Conservation (phyloP, 2,329 filamentous ascomycete species). For the Pestalotiopsis fici region DNA sequence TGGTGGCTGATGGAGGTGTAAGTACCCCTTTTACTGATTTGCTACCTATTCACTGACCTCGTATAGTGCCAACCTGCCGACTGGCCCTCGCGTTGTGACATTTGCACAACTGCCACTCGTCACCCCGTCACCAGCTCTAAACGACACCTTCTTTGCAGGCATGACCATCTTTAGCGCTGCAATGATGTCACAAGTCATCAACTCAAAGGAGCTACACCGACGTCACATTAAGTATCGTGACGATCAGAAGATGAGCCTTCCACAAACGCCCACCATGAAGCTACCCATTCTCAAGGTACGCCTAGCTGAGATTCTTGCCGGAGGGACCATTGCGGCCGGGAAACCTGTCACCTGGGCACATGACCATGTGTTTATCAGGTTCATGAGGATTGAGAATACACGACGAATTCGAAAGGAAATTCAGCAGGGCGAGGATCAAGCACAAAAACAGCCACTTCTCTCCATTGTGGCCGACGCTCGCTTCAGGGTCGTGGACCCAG, state of each 20-base stretch:
- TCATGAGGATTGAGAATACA: slow-evolving; percentile 43
- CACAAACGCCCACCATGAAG: slow-evolving; percentile 42
- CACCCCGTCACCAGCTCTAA: slow-evolving; percentile 43
- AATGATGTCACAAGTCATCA: slow-evolving; percentile 52
- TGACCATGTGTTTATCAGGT: slow-evolving; percentile 60
- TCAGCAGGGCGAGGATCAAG: slow-evolving; percentile 6
- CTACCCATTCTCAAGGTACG: slow-evolving; percentile 50
- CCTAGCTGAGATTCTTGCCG: slow-evolving; percentile 44
- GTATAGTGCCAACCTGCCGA: slow-evolving; percentile 10
- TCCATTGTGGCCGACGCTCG: slow-evolving; percentile 51
- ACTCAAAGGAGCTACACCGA: slow-evolving; percentile 48
- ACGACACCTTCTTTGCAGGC: slow-evolving; percentile 53
- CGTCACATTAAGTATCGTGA: slow-evolving; percentile 41
- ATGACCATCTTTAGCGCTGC: slow-evolving; percentile 51
- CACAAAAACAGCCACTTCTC: slow-evolving; percentile 27
- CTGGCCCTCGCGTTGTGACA: slow-evolving; percentile 22
- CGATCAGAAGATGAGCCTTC: slow-evolving; percentile 34
- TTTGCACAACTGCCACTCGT: slow-evolving; percentile 44
- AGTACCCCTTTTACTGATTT: slow-evolving; percentile 27
- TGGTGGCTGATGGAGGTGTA: slow-evolving; percentile 77
- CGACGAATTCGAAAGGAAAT: slow-evolving; percentile 10
- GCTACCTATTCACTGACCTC: neutral
- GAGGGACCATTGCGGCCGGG: slow-evolving; percentile 17
- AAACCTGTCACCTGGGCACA: slow-evolving; percentile 52
- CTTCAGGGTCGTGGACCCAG: slow-evolving; percentile 54